These are phyloP conservation scores for Coniella lustricola DNA, from an alignment of 2,329 filamentous ascomycete genomes.

Conservation along the genomic window DNA sequence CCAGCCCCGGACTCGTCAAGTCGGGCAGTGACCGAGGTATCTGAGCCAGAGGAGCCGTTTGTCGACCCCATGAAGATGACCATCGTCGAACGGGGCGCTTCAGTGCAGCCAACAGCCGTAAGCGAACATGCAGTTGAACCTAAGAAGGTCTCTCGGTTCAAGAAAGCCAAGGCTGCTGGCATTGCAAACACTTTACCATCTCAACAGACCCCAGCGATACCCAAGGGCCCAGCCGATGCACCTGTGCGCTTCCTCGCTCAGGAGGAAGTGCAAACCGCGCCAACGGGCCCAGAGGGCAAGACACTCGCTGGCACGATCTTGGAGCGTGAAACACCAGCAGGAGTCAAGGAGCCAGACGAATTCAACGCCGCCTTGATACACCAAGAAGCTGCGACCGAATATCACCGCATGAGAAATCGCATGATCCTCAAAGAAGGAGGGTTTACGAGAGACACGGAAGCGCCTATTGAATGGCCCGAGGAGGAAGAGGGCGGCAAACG, in stretches of 20 bases:
- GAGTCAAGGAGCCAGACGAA: slow-evolving; percentile 47
- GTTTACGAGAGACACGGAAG: slow-evolving; percentile 66
- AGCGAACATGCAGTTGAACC: slow-evolving; percentile 12
- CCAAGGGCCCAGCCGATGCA: slow-evolving; percentile 38
- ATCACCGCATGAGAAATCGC: slow-evolving; percentile 73
- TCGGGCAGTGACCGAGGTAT: slow-evolving; percentile 21
- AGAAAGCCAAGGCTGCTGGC: slow-evolving; percentile 29
- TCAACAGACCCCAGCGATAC: slow-evolving; percentile 14
- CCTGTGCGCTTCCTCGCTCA: slow-evolving; percentile 33
- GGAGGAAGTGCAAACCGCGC: slow-evolving; percentile 28
- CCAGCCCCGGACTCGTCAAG: slow-evolving; percentile 32
- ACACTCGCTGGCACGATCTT: slow-evolving; percentile 55
- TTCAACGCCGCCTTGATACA: slow-evolving; percentile 66
- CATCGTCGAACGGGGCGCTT: slow-evolving; percentile 23
- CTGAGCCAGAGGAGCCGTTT: slow-evolving; percentile 19
- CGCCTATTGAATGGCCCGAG: slow-evolving; percentile 59
- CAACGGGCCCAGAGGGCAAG: slow-evolving; percentile 42
- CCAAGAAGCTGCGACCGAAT: slow-evolving; percentile 74
- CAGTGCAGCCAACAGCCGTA: slow-evolving; percentile 9
- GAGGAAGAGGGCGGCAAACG: slow-evolving; percentile 58
- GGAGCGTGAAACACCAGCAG: slow-evolving; percentile 40
- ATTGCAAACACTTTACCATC: slow-evolving; percentile 12
- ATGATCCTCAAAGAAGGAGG: slow-evolving; percentile 80
- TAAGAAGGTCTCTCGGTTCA: slow-evolving; percentile 47
- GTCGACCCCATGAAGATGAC: slow-evolving; percentile 19